These are phyloP conservation scores for Fusarium sambucinum DNA, from an alignment of 2,329 filamentous ascomycete genomes.

Conservation along the genomic window DNA sequence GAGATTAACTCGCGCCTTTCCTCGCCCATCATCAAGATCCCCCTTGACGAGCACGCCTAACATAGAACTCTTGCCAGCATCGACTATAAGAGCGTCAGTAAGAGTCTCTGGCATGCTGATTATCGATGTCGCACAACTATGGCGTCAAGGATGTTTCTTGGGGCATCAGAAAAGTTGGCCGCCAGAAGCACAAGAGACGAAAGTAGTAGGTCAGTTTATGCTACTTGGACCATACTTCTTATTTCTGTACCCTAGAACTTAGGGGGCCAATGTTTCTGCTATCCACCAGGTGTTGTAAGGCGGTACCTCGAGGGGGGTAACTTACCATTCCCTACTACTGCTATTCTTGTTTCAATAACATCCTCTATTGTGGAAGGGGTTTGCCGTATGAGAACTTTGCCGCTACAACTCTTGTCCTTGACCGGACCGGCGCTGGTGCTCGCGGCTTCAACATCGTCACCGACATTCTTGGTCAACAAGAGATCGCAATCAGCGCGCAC, in stretches of 20 bases:
- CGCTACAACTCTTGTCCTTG: conserved; percentile 80
- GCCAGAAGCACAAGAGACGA: too few relatives aligned
- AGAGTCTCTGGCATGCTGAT: background rate
- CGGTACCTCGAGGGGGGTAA: background rate
- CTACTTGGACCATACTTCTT: too few relatives aligned
- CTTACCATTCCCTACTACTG: conserved; percentile 91
- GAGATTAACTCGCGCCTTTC: conserved; percentile 92
- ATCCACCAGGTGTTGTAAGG: too few relatives aligned
- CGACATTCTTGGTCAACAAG: conserved; percentile 91
- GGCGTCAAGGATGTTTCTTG: background rate
- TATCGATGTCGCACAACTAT: background rate
- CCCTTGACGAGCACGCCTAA: conserved; percentile 96
- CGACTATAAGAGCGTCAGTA: conserved; percentile 67
- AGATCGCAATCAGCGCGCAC: conserved; percentile 81
- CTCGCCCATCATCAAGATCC: conserved; percentile 92
- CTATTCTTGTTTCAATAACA: conserved; percentile 95
- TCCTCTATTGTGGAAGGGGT: conserved; percentile 81
- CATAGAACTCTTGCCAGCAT: conserved; percentile 97
- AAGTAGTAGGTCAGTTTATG: too few relatives aligned
- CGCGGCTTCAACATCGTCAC: conserved; percentile 78
- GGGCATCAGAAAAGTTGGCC: too few relatives aligned
- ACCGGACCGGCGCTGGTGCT: conserved; percentile 63
- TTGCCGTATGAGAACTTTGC: conserved; percentile 88
- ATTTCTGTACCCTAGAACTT: too few relatives aligned
- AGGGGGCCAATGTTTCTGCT: too few relatives aligned